Conservation (phyloP, 176 grass and related monocot genomes). For the Bothriochloa decipiens region DNA sequence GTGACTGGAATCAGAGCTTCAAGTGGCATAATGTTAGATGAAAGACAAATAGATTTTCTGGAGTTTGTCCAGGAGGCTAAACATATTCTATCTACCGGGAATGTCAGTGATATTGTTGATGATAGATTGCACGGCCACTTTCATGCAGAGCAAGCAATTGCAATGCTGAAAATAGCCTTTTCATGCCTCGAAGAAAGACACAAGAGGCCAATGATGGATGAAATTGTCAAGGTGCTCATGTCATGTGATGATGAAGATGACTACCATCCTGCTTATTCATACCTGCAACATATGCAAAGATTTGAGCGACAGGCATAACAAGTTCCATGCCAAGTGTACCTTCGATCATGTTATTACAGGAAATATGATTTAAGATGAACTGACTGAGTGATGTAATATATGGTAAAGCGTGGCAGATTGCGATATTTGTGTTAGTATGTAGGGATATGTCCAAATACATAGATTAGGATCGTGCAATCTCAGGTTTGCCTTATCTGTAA, state of each 20-base stretch:
- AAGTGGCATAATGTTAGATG: conserved; percentile 29
- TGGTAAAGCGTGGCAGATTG: conserved; percentile 8
- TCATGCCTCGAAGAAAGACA: conserved; percentile 67
- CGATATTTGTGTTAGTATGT: conserved; percentile 10
- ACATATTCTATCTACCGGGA: conserved; percentile 34
- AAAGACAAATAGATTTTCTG: conserved; percentile 36
- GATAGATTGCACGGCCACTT: conserved; percentile 49
- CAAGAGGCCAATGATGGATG: conserved; percentile 67
- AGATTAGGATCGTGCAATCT: neutral
- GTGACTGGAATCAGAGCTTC: conserved; percentile 64
- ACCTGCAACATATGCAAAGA: conserved; percentile 14
- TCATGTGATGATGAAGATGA: conserved; percentile 48
- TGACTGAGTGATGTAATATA: neutral
- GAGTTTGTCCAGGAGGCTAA: conserved; percentile 49
- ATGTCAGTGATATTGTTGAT: conserved; percentile 58
- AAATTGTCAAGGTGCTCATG: conserved; percentile 59
- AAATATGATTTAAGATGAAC: neutral
- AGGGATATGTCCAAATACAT: neutral
- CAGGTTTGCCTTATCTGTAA: neutral
- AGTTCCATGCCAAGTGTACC: neutral
- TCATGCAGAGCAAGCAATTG: conserved; percentile 47
- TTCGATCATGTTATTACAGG: conserved; percentile 1
- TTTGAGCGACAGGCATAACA: neutral
- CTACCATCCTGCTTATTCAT: conserved; percentile 56
- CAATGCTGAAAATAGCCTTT: conserved; percentile 55